A percentile compares a stretch with the other conserved stretches of the same genome.
Conservation (phyloP, 2,329 filamentous ascomycete species). For the Aspergillus tubingensis region DNA sequence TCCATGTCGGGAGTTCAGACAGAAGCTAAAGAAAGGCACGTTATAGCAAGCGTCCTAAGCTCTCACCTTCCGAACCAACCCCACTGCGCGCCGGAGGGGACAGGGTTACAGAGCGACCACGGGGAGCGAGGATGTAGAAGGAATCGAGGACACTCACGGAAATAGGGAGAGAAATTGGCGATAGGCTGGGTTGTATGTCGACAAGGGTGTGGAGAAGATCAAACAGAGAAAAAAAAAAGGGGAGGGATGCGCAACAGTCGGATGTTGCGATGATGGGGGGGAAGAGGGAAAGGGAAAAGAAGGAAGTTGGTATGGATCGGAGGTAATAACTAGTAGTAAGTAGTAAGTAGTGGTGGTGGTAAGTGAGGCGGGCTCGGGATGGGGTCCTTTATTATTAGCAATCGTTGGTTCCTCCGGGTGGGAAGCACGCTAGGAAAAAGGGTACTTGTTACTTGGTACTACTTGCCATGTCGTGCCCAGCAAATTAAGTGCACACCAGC, state of each 20-base stretch:
- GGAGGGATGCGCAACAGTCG: background rate
- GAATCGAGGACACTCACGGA: background rate
- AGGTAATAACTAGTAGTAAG: background rate
- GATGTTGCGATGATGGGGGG: background rate
- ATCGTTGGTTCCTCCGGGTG: background rate
- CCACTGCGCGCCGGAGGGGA: constrained; percentile 5
- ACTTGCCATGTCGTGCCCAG: too few species aligned
- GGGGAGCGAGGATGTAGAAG: background rate
- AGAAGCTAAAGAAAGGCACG: background rate
- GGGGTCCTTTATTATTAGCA: constrained; percentile 5
- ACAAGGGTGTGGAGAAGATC: background rate
- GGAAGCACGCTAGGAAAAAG: background rate
- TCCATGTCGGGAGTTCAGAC: background rate
- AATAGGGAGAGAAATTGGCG: background rate
- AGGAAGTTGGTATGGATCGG: background rate
- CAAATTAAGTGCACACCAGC: too few species aligned
- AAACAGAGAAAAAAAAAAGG: background rate
- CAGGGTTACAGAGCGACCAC: background rate
- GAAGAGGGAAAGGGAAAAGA: background rate
- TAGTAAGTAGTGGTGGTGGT: background rate
- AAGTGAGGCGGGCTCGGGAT: background rate
- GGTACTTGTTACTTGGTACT: background rate
- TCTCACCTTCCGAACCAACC: background rate
- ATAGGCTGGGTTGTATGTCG: background rate
- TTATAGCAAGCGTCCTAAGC: constrained; percentile 1